Evolutionary conservation across 2,329 filamentous ascomycete genomes (phyloP).

Genomic region (Apiospora malaysiana): DNA sequence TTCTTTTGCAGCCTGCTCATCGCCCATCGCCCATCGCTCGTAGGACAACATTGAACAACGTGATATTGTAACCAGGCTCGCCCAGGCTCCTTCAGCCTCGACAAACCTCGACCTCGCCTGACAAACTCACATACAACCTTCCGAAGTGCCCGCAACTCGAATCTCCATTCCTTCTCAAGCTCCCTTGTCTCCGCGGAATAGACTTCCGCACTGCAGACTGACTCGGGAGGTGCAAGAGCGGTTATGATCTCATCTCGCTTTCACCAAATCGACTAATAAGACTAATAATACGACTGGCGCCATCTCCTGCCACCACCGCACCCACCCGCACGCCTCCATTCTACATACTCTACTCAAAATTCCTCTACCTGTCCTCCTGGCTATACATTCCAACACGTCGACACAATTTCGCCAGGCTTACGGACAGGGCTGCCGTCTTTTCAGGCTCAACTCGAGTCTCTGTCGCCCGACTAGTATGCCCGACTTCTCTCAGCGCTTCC

Average conservation of each 20-base stretch:
- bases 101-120: too few relatives aligned
- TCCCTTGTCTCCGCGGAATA: not conserved
- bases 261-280: not conserved
- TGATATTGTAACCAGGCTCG: not conserved
- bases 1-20: not conserved
- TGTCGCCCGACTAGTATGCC: conserved; percentile 14
- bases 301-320: not conserved
- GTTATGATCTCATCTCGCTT: conserved; percentile 14
- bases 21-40: too few relatives aligned
- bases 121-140: conserved; percentile 10
- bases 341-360: not conserved
- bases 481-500: conserved; percentile 21
- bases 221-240: not conserved
- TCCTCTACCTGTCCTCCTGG: not conserved
- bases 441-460: not conserved
- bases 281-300: not conserved
- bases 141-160: not conserved
- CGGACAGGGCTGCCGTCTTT: not conserved
- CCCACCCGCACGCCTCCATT: not conserved
- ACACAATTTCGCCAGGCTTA: not conserved
- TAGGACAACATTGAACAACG: not conserved
- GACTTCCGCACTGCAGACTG: conserved; percentile 9
- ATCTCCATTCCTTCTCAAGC: not conserved
- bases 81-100: too few relatives aligned
- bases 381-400: not conserved